phyloP scores from a whole-genome alignment of 2,329 filamentous ascomycete species.

The Cadophora malorum region DNA sequence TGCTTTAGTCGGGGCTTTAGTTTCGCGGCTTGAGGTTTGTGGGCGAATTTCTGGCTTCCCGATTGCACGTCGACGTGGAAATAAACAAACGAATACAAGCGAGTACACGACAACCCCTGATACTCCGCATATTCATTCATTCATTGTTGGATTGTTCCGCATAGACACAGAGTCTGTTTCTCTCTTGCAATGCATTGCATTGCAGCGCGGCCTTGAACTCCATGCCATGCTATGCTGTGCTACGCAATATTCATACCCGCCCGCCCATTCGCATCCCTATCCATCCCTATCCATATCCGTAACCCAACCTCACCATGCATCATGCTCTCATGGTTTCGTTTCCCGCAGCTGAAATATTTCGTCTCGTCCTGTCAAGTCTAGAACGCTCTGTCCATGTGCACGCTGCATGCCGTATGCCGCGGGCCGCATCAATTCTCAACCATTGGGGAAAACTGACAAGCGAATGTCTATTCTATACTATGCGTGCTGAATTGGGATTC shows the following conservation, averaged over 20 bases:
- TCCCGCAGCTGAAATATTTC: slow-evolving; percentile 7
- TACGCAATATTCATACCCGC: neutral
- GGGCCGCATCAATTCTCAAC: too few relatives aligned
- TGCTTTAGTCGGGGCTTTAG: neutral
- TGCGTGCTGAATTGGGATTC: neutral
- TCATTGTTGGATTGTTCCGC: neutral
- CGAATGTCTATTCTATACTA: too few relatives aligned
- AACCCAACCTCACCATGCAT: too few relatives aligned
- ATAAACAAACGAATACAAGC: neutral
- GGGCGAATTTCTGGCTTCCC: neutral
- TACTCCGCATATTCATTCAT: too few relatives aligned
- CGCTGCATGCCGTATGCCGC: too few relatives aligned
- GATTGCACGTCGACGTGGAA: neutral
- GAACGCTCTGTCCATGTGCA: neutral
- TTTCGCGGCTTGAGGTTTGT: slow-evolving; percentile 6
- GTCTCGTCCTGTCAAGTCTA: neutral
- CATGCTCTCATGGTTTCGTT: too few relatives aligned
- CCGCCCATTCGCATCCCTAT: slow-evolving; percentile 2
- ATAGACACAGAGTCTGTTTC: neutral
- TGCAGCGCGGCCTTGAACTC: neutral
- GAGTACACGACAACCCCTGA: neutral
- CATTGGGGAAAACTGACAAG: too few relatives aligned
- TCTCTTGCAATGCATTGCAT: neutral
- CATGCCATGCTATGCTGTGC: slow-evolving; percentile 14
- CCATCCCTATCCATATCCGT: too few relatives aligned